These are phyloP conservation scores for Lachancea sp. DNA, from an alignment of 805 yeast species.

Conservation along the genomic window DNA sequence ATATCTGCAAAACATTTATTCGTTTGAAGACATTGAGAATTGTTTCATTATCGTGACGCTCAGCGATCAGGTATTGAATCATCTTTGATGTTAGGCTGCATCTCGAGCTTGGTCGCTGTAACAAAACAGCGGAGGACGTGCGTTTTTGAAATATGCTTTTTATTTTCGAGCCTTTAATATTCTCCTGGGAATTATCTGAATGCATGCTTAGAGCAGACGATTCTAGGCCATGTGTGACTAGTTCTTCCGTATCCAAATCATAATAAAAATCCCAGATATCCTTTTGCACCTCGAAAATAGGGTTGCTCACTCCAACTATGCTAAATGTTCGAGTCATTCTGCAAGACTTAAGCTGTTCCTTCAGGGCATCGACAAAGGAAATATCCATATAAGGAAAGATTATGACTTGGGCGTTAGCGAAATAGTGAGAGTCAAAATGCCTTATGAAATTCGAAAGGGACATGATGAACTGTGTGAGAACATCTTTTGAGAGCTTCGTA, in stretches of 20 bases:
- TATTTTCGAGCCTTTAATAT: constrained; percentile 3
- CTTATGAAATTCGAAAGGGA: constrained; percentile 33
- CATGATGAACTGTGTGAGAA: constrained; percentile 38
- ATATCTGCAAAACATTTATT: constrained; percentile 30
- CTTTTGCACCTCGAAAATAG: constrained; percentile 49
- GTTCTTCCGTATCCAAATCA: constrained; percentile 47
- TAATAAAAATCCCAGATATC: constrained; percentile 56
- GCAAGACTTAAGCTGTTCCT: constrained; percentile 28
- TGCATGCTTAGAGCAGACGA: background rate
- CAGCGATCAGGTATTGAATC: constrained; percentile 15
- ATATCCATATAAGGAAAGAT: constrained; percentile 58
- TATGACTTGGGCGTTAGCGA: constrained; percentile 36
- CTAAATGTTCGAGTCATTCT: constrained; percentile 24
- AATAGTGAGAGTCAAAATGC: constrained; percentile 37
- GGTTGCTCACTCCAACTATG: constrained; percentile 64
- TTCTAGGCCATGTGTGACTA: background rate
- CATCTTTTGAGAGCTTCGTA: constrained; percentile 37
- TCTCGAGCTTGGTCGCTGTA: constrained; percentile 5
- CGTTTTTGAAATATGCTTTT: constrained; percentile 14
- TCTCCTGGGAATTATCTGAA: constrained; percentile 1
- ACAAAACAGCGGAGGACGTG: constrained; percentile 4
- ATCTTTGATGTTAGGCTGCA: constrained; percentile 16
- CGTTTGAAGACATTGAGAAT: constrained; percentile 25
- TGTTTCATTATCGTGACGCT: constrained; percentile 28
- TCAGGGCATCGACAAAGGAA: constrained; percentile 46